Percentiles rank a stretch among this genome's conserved stretches.
These are phyloP conservation scores for Hypoxylon sp. DNA, from an alignment of 2,329 filamentous ascomycete species.

Conservation along the genomic window DNA sequence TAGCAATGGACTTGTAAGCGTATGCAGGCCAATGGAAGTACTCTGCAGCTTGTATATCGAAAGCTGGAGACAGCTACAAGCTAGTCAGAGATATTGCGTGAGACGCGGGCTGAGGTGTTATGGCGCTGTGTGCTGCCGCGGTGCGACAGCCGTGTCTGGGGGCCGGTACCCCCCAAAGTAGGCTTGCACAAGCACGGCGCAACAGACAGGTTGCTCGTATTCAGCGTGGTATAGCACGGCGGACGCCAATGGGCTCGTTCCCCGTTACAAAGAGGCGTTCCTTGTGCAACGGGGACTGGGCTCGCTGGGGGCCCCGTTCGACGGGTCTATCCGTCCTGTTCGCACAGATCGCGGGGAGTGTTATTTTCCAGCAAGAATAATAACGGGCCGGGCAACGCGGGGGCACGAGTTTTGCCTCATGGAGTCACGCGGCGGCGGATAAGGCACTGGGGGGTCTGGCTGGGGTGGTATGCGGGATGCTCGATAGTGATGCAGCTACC, in stretches of 20 bases:
- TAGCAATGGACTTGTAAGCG: constrained; percentile 42
- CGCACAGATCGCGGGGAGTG: constrained; percentile 49
- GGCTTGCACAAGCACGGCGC: constrained; percentile 46
- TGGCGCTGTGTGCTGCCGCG: constrained; percentile 50
- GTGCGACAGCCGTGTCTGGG: constrained; percentile 49
- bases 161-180: constrained; percentile 42
- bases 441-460: constrained; percentile 53
- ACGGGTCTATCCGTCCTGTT: constrained; percentile 49
- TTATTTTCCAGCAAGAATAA: constrained; percentile 45
- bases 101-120: constrained; percentile 46
- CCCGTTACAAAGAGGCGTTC: constrained; percentile 52
- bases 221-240: constrained; percentile 46
- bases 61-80: constrained; percentile 43
- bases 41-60: constrained; percentile 42
- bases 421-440: constrained; percentile 54
- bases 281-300: constrained; percentile 50
- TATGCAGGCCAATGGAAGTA: constrained; percentile 50
- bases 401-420: constrained; percentile 47
- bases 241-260: constrained; percentile 52
- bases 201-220: constrained; percentile 50
- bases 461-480: constrained; percentile 53
- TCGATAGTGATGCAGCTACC: constrained; percentile 54
- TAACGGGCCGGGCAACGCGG: constrained; percentile 47
- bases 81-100: constrained; percentile 46
- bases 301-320: constrained; percentile 43